These are phyloP conservation scores for Trichosporon sp. DNA, from an alignment of 1,284 basidiomycete genomes.

Conservation along the genomic window DNA sequence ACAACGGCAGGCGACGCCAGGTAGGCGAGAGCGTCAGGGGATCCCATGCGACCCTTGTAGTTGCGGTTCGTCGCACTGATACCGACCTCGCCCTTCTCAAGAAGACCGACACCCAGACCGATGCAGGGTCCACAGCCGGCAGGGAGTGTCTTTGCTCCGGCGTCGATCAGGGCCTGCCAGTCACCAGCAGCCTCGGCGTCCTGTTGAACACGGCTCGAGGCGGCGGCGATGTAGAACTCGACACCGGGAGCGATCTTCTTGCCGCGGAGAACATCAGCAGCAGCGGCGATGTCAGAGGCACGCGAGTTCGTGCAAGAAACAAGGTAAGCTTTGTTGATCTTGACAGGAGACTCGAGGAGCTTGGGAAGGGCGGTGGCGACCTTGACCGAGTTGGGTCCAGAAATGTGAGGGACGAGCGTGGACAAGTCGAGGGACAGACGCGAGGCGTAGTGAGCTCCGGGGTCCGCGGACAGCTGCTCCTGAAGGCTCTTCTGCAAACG, in stretches of 20 bases:
- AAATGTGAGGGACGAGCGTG: constrained; percentile 89
- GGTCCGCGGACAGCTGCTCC: constrained; percentile 64
- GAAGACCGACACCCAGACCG: constrained; percentile 83
- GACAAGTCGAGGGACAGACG: constrained; percentile 89
- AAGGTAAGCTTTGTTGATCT: constrained; percentile 96
- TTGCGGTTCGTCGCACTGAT: constrained; percentile 99
- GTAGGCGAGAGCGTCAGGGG: constrained; percentile 90
- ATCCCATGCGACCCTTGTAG: constrained; percentile 98
- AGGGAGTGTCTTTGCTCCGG: constrained; percentile 87
- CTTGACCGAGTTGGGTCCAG: constrained; percentile 97
- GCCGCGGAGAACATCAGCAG: constrained; percentile 80
- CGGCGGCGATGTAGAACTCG: constrained; percentile 96
- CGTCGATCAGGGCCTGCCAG: constrained; percentile 78
- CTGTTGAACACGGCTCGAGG: constrained; percentile 82
- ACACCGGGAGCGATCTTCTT: constrained; percentile 82
- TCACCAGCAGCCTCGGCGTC: constrained; percentile 81
- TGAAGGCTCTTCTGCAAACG: constrained; percentile 66
- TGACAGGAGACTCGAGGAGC: constrained; percentile 68
- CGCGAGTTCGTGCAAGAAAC: constrained; percentile 98
- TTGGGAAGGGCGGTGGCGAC: constrained; percentile 82
- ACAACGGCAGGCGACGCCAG: constrained; percentile 95
- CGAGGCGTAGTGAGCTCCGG: constrained; percentile 75
- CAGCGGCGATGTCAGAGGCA: constrained; percentile 87
- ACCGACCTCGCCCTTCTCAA: constrained; percentile 90
- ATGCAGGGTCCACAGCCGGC: constrained; percentile 98